Base-by-base conservation (phyloP, 305 asterid genomes). In the Fraxinus greggii region DNA sequence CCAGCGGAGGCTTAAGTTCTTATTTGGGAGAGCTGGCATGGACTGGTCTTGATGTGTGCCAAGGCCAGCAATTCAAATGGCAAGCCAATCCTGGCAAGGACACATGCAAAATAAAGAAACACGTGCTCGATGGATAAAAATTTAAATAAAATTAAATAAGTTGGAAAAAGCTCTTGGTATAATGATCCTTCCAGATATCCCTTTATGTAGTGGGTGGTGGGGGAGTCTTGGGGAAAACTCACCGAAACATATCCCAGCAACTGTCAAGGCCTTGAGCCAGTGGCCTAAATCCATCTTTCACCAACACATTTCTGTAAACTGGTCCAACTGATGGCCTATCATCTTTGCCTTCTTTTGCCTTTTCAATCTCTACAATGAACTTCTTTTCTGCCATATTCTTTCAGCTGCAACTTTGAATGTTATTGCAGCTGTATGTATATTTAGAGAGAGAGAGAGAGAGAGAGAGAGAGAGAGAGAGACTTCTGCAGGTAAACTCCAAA, bases 171-270 rank as follows among this genome's bases (percentile, higher is more conserved):
- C 5, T 42, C 17, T 10, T 40, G 17, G 17, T 10, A 0, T 45
- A 42, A 45, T 3, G 56, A 45, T 3, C n/a, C 5, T 45, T 45
- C 56, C 3, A 45, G 19, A 45, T 45, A 40, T 1, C 9, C 48
- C 15, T 40, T 40, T 40, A 9, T 40, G 13, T 8, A 9, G 48
- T 2, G 48, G 3, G 15, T 9, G 48, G 48, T 9, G 48, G 48
- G 40, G 40, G 9, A 6, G 1, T 35, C 13, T 10, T 10, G 17
- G 17, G 10, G 51, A 38, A 4, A 40, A 80, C 87, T 86, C 76
- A 92, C 98, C 92, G 83, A 87, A 92, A 93, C 78, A 91, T 88
- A 80, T 93, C 95, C 98, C 98, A 93, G 83, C 98, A 92, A 81
- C 93, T 79, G 13, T 88, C 45, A 28, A 89, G 89, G 0, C 88